Percentiles rank a stretch among this genome's conserved stretches.
Evolutionary conservation across 768 basidiomycete species (phyloP).

Genomic region (Galerina marginata): DNA sequence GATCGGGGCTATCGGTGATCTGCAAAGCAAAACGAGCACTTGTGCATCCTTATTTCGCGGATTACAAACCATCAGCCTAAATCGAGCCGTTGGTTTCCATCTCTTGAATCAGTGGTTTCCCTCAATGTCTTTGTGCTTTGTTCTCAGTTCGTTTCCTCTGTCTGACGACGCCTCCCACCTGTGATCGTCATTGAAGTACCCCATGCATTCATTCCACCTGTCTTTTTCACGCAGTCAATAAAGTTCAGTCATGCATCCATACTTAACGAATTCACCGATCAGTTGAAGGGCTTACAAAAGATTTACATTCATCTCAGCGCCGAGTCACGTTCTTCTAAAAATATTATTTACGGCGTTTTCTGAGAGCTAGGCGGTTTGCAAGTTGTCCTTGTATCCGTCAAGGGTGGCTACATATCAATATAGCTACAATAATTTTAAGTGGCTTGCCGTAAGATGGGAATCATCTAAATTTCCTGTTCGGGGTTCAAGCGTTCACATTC

Average conservation of each 20-base stretch:
- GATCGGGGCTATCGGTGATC: conserved; percentile 42
- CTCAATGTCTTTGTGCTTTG: conserved; percentile 2
- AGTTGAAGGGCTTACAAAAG: too few species aligned
- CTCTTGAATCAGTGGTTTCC: conserved; percentile 1
- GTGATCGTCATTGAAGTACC: conserved; percentile 7
- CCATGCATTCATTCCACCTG: conserved; percentile 13
- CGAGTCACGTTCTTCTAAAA: too few species aligned
- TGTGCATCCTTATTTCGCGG: conserved; percentile 53
- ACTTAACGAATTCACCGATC: too few species aligned
- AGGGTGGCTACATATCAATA: too few species aligned
- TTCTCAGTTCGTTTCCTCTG: background rate
- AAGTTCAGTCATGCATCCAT: background rate
- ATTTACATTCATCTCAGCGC: too few species aligned
- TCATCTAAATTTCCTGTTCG: too few species aligned
- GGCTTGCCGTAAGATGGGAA: too few species aligned
- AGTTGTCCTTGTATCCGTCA: too few species aligned
- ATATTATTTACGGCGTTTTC: too few species aligned
- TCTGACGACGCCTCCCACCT: conserved; percentile 6
- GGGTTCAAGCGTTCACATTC: too few species aligned
- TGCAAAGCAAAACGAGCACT: conserved; percentile 61
- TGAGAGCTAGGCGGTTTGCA: too few species aligned
- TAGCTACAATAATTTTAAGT: too few species aligned
- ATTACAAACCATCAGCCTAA: conserved; percentile 35
- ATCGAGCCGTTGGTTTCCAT: background rate
- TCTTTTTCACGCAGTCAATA: conserved; percentile 4